Percentiles rank a stretch among this genome's conserved stretches.
These are phyloP conservation scores for Fusarium xylarioides DNA, from an alignment of 2,329 filamentous ascomycete species.

Conservation along the genomic window DNA sequence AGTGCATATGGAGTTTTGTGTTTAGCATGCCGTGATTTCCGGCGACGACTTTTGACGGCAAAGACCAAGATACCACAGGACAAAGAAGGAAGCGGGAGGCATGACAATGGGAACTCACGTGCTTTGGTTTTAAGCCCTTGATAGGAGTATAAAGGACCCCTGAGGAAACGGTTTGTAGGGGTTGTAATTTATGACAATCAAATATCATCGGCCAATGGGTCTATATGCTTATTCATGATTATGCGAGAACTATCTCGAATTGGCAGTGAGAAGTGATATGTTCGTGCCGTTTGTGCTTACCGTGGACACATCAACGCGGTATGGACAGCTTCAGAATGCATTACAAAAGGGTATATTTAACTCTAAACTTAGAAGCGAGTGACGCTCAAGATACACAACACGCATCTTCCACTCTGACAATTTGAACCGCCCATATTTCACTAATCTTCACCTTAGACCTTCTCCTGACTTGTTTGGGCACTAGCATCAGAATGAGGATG, in stretches of 20 bases:
- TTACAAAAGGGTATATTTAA: conserved; percentile 21
- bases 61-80: conserved; percentile 36
- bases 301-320: background rate
- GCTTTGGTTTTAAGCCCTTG: conserved; percentile 27
- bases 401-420: background rate
- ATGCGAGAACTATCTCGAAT: background rate
- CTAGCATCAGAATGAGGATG: conserved; percentile 35
- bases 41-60: conserved; percentile 35
- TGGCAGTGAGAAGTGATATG: background rate
- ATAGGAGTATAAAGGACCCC: conserved; percentile 14
- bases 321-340: background rate
- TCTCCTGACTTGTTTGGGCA: conserved; percentile 45
- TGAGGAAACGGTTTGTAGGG: background rate
- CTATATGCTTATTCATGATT: background rate
- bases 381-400: background rate
- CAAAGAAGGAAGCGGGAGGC: conserved; percentile 23
- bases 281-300: background rate
- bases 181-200: conserved; percentile 10
- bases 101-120: conserved; percentile 28
- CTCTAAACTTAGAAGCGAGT: background rate
- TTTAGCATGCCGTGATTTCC: conserved; percentile 24
- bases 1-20: conserved; percentile 35
- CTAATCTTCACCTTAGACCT: conserved; percentile 23
- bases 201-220: background rate
- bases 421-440: background rate